Conservation (phyloP, 495 filamentous ascomycete species). For the Aspergillus homomorphus region DNA sequence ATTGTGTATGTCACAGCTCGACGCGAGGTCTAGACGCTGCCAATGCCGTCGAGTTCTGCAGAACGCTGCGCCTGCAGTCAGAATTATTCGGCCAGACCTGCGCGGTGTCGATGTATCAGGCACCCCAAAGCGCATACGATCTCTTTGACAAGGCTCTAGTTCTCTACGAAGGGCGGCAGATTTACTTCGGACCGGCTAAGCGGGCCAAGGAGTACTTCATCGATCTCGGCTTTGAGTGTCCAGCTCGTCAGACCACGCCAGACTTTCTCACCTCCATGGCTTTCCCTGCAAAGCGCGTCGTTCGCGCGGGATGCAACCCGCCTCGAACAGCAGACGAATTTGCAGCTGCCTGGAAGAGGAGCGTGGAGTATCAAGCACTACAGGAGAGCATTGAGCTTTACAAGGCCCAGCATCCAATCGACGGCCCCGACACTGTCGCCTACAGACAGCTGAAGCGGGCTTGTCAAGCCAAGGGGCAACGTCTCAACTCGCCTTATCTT, state of each 20-base stretch:
- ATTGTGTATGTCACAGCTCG: constrained; percentile 23
- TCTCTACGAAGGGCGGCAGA: constrained; percentile 72
- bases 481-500: constrained; percentile 37
- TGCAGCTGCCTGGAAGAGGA: constrained; percentile 4
- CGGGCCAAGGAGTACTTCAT: constrained; percentile 80
- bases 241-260: constrained; percentile 78
- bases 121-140: constrained; percentile 77
- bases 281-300: constrained; percentile 77
- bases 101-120: constrained; percentile 73
- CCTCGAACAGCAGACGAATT: constrained; percentile 4
- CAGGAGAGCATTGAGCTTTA: neutral
- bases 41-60: constrained; percentile 64
- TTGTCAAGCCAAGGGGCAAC: constrained; percentile 32
- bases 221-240: constrained; percentile 71
- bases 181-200: constrained; percentile 71
- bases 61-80: constrained; percentile 49
- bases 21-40: constrained; percentile 74
- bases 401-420: neutral
- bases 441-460: constrained; percentile 15
- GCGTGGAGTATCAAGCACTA: neutral
- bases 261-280: constrained; percentile 86
- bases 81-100: constrained; percentile 40
- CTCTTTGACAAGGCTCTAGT: constrained; percentile 87
- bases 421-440: neutral
- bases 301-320: constrained; percentile 58